Evolutionary conservation across 306 rosid genomes (phyloP), one percentile per base, ranked within the genome.

Genomic region (Vigna angularis): DNA sequence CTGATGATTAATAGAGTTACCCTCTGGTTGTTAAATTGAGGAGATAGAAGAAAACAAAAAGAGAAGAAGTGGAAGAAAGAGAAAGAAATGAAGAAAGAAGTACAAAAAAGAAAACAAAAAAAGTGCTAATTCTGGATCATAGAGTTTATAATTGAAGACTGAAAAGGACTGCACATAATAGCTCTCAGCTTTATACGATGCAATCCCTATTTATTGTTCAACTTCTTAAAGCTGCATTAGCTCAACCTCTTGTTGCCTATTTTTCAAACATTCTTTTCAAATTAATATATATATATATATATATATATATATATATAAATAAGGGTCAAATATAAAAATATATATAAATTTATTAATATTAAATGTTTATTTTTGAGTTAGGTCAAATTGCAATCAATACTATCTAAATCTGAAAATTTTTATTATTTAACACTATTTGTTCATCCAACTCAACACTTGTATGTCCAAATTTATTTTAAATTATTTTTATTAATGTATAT

Each of bases 131-230:
- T 63, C 3, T 20, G 69, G 48, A 63, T 5, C 10, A 34, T 1
- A 16, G 50, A 65, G 51, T 40, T 65, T 65, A 65, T 65, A 38
- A 65, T 65, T 40, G 70, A 65, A 65, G 70, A 38, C 2, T 32
- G 70, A 38, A 65, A 40, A 18, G 51, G 48, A 40, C 70, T 38
- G 16, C 12, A 40, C 70, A 40, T 10, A 9, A 40, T n/a, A 17
- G 51, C 22, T 4, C 9, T 65, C 70, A 65, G 51, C 70, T 65
- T 65, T 65, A 40, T 40, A 65, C 70, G 5, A 38, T 5, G 10
- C 70, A 40, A 65, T 17, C 11, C 70, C 70, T 40, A 65, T 65
- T 40, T 65, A 65, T 38, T 65, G 51, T n/a, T 8, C 26, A 17
- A 11, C 16, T 38, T 26, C 9, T 1, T 1, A 65, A 65, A 65